Base-by-base conservation (phyloP, 1,284 basidiomycete genomes). In the Cryptococcus amylolentus region DNA sequence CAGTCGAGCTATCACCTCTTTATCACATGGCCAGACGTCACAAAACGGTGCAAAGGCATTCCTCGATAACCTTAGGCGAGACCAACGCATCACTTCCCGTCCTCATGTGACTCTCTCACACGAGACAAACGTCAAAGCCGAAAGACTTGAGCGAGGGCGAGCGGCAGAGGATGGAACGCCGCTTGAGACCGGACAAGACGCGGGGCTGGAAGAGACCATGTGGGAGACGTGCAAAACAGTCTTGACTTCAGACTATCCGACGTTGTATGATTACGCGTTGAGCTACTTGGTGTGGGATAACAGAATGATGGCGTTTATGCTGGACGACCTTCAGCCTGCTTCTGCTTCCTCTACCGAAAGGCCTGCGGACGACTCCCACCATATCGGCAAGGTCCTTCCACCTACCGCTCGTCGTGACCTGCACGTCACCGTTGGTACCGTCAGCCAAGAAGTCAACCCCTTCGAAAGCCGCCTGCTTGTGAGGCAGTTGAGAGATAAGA, bases 31-130 rank as follows among this genome's bases (percentile, higher is more conserved):
- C 2, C 31, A 20, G n/a, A 35, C n/a, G 10, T 39, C 49, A 13
- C 10, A 18, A 2, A 38, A 39, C 18, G 38, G 37, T 20, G 80
- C 77, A 16, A 72, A 63, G 51, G 45, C 58, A 6, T 82, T 89
- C 58, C 88, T 86, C 81, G 64, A 74, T 0, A 54, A 67, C 7
- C 68, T 93, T 27, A 78, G 81, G 41, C 56, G 85, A 6, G 72
- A 75, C 0, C 69, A 79, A 3, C 80, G 91, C 13, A 71, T 95
- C 20, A 77, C 83, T 3, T 65, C 72, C 13, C 76, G 81, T 5
- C 92, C 94, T 1, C 95, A 98, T 73, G 80, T 97, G 54, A 98
- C 95, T 0, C 78, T 98, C 52, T 85, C 88, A 8, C 95, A 98
- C 73, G 76, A 78, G 60, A 87, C 86, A 27, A 72, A 77, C 26